Evolutionary conservation across 352 stramenopile genomes (phyloP), one percentile per base, ranked within the genome.

Genomic region (Phytopythium vexans): DNA sequence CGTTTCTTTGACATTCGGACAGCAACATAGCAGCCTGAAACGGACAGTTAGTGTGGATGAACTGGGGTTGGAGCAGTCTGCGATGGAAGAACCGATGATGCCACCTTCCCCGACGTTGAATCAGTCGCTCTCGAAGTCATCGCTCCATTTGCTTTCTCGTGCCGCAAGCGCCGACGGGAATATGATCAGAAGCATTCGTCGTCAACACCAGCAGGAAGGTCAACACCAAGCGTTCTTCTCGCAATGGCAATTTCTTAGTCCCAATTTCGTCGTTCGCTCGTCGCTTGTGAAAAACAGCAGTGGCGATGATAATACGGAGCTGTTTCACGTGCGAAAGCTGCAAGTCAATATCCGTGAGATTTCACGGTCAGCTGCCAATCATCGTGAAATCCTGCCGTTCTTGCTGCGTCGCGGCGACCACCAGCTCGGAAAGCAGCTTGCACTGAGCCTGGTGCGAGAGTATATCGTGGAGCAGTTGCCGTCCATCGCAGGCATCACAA

Each of bases 361-460:
- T 16, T 72, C 48, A 43, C 81, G 71, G 8, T 86, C 79, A 9
- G 80, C 74, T 35, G 75, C 77, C 3, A 75, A 73, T 2, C 73
- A 90, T 52, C 58, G 50, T 12, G 77, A 87, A 38, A 79, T 92
- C n/a, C 21, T 92, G 4, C 62, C 76, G 9, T 92, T 92, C 49
- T 56, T 92, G 7, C 44, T 90, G 32, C 72, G 82, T 33, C 62
- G 82, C 58, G 70, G 69, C 0, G 73, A 88, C 39, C 42, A 77
- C 12, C 52, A 64, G 15, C 37, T 69, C 10, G 75, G 72, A 1
- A 92, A 84, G 52, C 21, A 52, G 9, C 64, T 90, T 33, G 70
- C 72, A 14, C 65, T 90, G 8, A 64, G 61, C 10, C 62, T 89
- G 15, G 74, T 88, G 14, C 65, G 72, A 45, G 72, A 78, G 10